phyloP scores from a whole-genome alignment of 139 green algal genomes.

The Picochlorum sp. region DNA sequence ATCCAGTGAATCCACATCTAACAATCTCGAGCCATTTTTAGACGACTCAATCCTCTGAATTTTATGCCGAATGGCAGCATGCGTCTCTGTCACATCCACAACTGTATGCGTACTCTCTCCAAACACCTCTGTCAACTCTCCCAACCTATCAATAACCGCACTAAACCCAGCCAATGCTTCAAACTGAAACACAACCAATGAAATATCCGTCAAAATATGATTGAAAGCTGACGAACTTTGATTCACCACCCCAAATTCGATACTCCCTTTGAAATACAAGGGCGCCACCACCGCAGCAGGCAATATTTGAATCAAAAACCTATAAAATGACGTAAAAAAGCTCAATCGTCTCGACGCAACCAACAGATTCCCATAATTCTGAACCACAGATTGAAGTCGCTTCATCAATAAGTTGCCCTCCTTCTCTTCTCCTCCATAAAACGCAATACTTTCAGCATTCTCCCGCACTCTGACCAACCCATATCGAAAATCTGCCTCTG shows the following conservation, averaged over 20 bases:
- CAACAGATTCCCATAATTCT: constrained; percentile 59
- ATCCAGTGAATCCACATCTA: constrained; percentile 29
- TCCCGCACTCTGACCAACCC: constrained; percentile 82
- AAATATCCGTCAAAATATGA: constrained; percentile 92
- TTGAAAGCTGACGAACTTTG: constrained; percentile 91
- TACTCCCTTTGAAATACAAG: constrained; percentile 90
- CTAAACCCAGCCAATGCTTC: constrained; percentile 81
- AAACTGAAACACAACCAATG: constrained; percentile 90
- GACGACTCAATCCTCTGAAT: neutral
- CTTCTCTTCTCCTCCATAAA: constrained; percentile 74
- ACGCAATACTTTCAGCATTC: constrained; percentile 93
- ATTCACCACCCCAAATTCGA: constrained; percentile 98
- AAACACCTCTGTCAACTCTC: constrained; percentile 70
- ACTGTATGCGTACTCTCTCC: constrained; percentile 8
- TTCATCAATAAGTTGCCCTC: constrained; percentile 41
- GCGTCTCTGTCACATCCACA: neutral
- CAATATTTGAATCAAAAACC: constrained; percentile 85
- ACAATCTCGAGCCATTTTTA: neutral
- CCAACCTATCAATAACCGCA: constrained; percentile 84
- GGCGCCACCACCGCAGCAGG: constrained; percentile 95
- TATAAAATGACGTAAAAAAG: constrained; percentile 97
- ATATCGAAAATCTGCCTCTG: constrained; percentile 84
- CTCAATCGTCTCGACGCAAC: constrained; percentile 77
- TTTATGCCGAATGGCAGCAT: neutral
- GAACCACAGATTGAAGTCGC: constrained; percentile 32